A percentile compares a stretch with the other conserved stretches of the same genome.
phyloP scores from a whole-genome alignment of 192 early-diverging fungal species.

The Gigaspora rosea region DNA sequence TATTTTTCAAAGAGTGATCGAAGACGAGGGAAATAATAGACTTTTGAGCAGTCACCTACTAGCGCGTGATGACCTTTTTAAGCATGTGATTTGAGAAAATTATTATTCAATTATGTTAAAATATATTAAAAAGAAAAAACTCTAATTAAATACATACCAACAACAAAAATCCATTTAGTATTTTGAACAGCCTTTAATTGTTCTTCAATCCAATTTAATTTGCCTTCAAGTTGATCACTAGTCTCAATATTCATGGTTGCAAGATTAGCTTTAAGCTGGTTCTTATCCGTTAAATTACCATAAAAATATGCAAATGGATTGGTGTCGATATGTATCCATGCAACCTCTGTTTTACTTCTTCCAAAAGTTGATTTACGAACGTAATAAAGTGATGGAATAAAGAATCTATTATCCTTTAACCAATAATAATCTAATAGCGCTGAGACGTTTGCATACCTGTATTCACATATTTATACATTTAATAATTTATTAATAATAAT shows the following conservation, averaged over 20 bases:
- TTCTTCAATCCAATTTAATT: conserved; percentile 20
- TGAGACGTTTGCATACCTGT: no score
- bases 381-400: no score
- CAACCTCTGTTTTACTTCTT: background rate
- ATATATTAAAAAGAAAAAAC: background rate
- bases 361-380: no score
- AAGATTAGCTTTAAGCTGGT: no score
- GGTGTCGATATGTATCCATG: conserved; percentile 10
- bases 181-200: background rate
- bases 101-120: background rate
- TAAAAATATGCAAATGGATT: background rate
- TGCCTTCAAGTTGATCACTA: background rate
- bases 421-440: no score
- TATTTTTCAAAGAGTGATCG: background rate
- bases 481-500: no score
- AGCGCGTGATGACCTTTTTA: conserved; percentile 25
- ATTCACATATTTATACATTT: no score
- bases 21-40: background rate
- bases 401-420: no score
- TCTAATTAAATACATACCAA: conserved; percentile 1
- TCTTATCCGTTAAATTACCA: background rate
- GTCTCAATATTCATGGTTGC: no score
- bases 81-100: no score
- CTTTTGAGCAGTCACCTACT: conserved; percentile 7
- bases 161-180: conserved; percentile 14